Percentiles rank a stretch among this genome's conserved stretches.
Conservation (phyloP, 2,329 filamentous ascomycete species). For the Ophiosphaerella herpotricha region DNA sequence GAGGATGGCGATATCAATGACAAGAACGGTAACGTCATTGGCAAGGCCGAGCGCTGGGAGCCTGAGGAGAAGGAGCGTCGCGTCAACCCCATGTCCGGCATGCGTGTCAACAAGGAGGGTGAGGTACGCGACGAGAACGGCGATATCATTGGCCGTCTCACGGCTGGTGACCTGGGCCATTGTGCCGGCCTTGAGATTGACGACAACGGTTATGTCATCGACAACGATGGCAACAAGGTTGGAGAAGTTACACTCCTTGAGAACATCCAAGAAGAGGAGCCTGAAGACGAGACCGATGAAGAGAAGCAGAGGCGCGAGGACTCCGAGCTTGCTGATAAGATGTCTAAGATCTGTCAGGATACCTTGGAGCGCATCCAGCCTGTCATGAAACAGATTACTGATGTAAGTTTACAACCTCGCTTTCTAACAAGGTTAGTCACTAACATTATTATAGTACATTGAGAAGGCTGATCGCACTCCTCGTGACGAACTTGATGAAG, state of each 20-base stretch:
- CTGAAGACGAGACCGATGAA: slow-evolving; percentile 57
- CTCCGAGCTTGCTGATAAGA: slow-evolving; percentile 75
- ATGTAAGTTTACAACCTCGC: slow-evolving; percentile 56
- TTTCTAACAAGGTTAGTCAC: slow-evolving; percentile 10
- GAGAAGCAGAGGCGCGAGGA: slow-evolving; percentile 61
- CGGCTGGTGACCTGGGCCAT: slow-evolving; percentile 57
- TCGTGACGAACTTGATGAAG: slow-evolving; percentile 87
- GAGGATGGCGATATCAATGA: slow-evolving; percentile 58
- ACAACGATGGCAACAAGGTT: slow-evolving; percentile 65
- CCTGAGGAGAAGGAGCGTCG: slow-evolving; percentile 59
- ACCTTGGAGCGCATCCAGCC: slow-evolving; percentile 83
- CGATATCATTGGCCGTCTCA: slow-evolving; percentile 56
- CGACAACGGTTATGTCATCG: slow-evolving; percentile 58
- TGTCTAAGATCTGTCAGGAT: slow-evolving; percentile 73
- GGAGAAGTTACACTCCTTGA: slow-evolving; percentile 66
- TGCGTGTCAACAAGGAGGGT: slow-evolving; percentile 59
- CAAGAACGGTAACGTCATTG: slow-evolving; percentile 59
- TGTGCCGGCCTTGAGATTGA: slow-evolving; percentile 59
- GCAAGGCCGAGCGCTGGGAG: slow-evolving; percentile 59
- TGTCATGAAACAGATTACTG: slow-evolving; percentile 83
- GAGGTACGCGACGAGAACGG: slow-evolving; percentile 58
- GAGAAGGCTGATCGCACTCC: slow-evolving; percentile 79
- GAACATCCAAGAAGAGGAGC: slow-evolving; percentile 61
- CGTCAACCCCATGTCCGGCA: slow-evolving; percentile 64
- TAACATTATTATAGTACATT: slow-evolving; percentile 63